Conservation (phyloP, 2,329 filamentous ascomycete genomes). For the Aspergillus cejpii region DNA sequence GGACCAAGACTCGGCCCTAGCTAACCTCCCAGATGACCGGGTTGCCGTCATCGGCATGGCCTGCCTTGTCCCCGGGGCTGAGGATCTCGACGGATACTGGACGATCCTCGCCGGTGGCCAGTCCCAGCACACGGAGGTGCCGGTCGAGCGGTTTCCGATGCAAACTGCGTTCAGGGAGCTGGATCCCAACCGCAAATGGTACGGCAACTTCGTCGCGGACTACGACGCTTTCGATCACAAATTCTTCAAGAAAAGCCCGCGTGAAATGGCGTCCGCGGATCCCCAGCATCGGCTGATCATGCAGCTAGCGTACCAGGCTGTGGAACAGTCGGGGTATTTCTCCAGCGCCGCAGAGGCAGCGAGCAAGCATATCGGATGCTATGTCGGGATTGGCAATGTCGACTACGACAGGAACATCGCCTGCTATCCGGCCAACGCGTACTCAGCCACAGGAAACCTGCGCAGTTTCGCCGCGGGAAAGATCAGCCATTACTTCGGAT, state of each 20-base stretch:
- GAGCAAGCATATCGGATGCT: conserved; percentile 22
- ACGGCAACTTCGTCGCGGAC: conserved; percentile 18
- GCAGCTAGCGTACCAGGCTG: conserved; percentile 27
- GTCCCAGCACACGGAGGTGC: conserved; percentile 28
- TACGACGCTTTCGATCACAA: conserved; percentile 27
- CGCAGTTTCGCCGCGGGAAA: conserved; percentile 23
- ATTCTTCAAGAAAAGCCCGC: conserved; percentile 28
- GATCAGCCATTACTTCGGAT: conserved; percentile 41
- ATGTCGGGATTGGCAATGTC: conserved; percentile 19
- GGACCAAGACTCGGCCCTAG: neutral
- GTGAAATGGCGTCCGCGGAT: conserved; percentile 25
- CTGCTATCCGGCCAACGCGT: conserved; percentile 27
- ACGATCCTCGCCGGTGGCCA: conserved; percentile 23
- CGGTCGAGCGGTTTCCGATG: conserved; percentile 18
- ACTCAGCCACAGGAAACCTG: conserved; percentile 17
- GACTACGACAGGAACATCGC: conserved; percentile 28
- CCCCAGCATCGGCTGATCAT: conserved; percentile 29
- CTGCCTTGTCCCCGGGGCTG: conserved; percentile 29
- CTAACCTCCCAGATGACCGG: conserved; percentile 6
- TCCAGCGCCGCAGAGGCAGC: neutral
- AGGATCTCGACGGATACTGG: conserved; percentile 32
- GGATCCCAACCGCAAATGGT: conserved; percentile 9
- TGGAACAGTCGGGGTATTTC: conserved; percentile 31
- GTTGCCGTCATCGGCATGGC: conserved; percentile 39
- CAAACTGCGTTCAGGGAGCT: conserved; percentile 19